Evolutionary conservation across 192 early-diverging fungal species (phyloP), one percentile per base, ranked within the genome.

Genomic region (Mortierella antarctica): DNA sequence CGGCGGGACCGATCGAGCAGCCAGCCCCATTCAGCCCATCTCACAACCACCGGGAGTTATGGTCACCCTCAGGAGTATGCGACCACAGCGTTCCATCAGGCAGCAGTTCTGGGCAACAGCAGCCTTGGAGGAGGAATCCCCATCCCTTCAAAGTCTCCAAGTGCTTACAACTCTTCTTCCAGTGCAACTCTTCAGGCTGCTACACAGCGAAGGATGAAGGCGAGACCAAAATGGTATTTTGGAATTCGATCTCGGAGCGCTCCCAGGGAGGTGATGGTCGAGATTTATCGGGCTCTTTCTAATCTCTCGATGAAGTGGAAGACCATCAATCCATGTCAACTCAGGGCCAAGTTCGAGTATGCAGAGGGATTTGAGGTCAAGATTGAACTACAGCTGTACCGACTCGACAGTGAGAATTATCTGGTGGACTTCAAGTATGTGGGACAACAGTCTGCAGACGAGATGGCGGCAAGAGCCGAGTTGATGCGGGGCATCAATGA

Each of bases 341-440:
- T 98, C 57, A 86, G 94, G 6, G 89, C 92, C 23, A 89, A 88
- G 64, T 95, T 93, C 73, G 80, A 82, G 58, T 89, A 90, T 51
- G 77, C 83, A 5, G 76, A 72, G 2, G 84, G 79, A 8, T 84
- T 85, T 31, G 73, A 85, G 76, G 92, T 99, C 48, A 97, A 98
- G 78, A 89, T 99, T 55, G 98, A 99, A 65, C 86, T 99, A 51
- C 97, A 98, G 78, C 85, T 99, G 51, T 99, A 97, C 84, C 89
- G 92, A 75, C 91, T 99, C 23, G 96, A 99, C 60, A 85, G 79
- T 51, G 90, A 95, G 71, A 97, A 94, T 74, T 98, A 95, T 79
- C 83, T 99, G 71, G 97, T 99, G 0, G 98, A 99, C 75, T 99
- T 99, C 70, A 97, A 97, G 82, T 93, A 95, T 52, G 90, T 91